Evolutionary conservation across 768 basidiomycete species (phyloP), one percentile per base, ranked within the genome.

Genomic region (Mycena indigotica): DNA sequence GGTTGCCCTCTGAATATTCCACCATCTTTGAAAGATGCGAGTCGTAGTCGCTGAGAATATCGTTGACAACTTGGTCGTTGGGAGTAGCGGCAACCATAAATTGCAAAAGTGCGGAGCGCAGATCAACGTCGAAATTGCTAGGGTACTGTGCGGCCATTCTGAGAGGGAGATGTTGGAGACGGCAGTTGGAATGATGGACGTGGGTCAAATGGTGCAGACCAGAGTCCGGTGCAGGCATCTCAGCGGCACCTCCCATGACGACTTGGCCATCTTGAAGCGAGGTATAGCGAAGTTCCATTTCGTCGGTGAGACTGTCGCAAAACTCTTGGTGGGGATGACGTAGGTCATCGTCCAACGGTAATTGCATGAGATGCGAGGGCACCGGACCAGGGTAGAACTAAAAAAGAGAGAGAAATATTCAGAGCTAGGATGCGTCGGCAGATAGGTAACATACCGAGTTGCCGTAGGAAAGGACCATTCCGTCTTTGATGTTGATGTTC

Each of bases 401-500:
- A 5, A 40, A 8, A 17, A 23, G 4, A 40, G 15, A 28, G 48
- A 17, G 30, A 25, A 28, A 30, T 15, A 25, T 3, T 2, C 25
- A 10, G 4, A 3, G 2, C 16, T n/a, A 53, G 32, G 44, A n/a
- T 16, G 45, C 35, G 53, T 55, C 39, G n/a, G 16, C 35, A 56
- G 17, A 79, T n/a, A n/a, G n/a, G n/a, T n/a, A n/a, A n/a, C 88
- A 59, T 65, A 93, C 91, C 62, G 93, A 95, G 69, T 88, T 89
- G 44, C 95, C 95, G 65, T 87, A 93, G 1, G 93, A 95, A 46
- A 98, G 67, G 19, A 98, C 82, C 64, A 81, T 74, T 41, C 93
- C 94, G 53, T 90, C 83, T 73, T 87, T 87, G 72, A 98, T 78
- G 77, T 98, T 97, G 68, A 99, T 74, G 71, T 98, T 98, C 77